phyloP scores from a whole-genome alignment of 164 flowering plant genomes.

The Vitis vinifera region DNA sequence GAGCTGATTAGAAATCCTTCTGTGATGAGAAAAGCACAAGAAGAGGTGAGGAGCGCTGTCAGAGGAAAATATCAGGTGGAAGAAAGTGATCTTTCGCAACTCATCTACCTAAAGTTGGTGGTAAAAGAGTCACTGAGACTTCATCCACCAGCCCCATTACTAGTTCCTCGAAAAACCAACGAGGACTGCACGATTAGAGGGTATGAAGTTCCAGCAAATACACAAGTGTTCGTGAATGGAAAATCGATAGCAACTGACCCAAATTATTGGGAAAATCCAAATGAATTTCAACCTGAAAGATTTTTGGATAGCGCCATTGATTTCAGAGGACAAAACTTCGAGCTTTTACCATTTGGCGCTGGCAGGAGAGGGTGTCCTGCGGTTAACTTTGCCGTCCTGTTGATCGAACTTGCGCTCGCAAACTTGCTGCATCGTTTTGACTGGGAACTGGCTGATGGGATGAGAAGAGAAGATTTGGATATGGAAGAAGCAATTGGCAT shows the following conservation, averaged over 20 bases:
- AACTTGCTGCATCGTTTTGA: slow-evolving; percentile 13
- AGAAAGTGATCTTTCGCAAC: slow-evolving; percentile 23
- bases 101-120: slow-evolving; percentile 30
- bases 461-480: slow-evolving; percentile 13
- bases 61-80: slow-evolving; percentile 14
- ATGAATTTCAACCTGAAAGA: slow-evolving; percentile 38
- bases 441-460: slow-evolving; percentile 19
- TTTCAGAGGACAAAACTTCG: slow-evolving; percentile 33
- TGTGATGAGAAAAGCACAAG: slow-evolving; percentile 29
- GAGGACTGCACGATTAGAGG: slow-evolving; percentile 23
- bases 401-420: slow-evolving; percentile 17
- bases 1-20: slow-evolving; percentile 35
- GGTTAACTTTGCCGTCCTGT: slow-evolving; percentile 1
- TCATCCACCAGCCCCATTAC: slow-evolving; percentile 45
- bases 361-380: slow-evolving; percentile 35
- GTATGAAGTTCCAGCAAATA: slow-evolving; percentile 28
- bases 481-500: slow-evolving; percentile 21
- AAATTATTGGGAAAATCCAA: slow-evolving; percentile 34
- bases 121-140: slow-evolving; percentile 40
- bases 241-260: slow-evolving; percentile 30
- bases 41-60: slow-evolving; percentile 14
- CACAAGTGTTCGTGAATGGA: slow-evolving; percentile 31
- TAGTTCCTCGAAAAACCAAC: slow-evolving; percentile 36
- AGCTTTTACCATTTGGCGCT: slow-evolving; percentile 35
- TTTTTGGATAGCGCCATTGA: slow-evolving; percentile 19